Evolutionary conservation across 495 filamentous ascomycete species (phyloP), one percentile per base, ranked within the genome.

Genomic region (Achaetomiella virescens): DNA sequence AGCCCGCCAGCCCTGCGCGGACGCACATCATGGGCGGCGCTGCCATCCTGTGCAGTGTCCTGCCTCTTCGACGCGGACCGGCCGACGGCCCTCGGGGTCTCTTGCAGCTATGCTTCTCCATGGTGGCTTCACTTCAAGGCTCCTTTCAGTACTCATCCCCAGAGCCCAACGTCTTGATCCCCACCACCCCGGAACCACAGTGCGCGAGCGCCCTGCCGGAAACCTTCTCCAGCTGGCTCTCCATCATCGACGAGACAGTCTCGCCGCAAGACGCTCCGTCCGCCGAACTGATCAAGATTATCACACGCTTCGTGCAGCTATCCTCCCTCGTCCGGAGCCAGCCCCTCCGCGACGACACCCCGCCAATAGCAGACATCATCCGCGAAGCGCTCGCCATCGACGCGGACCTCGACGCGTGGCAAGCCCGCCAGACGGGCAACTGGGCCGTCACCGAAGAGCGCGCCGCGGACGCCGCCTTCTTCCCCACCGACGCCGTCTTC

Each of bases 11-110:
- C 38, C 65, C 67, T 2, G 72, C 73, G 10, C 70, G 66, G 57
- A 73, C 74, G 0, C 75, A 78, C 40, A 61, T 78, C 24, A 71
- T 75, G 64, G 75, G 75, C 7, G 72, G 69, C 5, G 66, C 74
- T 27, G 73, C 75, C 10, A 60, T 78, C 24, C 52, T 74, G 33
- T 67, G 63, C 46, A 72, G 58, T 29, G 61, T 70, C 27, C 36
- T 72, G 1, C 68, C 69, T 4, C 53, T 68, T 1, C 58, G 57
- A n/a, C 52, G 61, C 2, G 36, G 60, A 2, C 66, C 67, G 1
- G 43, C 60, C 9, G 64, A 62, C 11, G 70, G 71, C 2, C 54
- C 71, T 31, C 66, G 70, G 14, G 72, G 64, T 2, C 59, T 73
- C 11, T 47, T 76, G 6, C 74, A 75, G 46, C 57, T 78, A 3